Evolutionary conservation across 345 rosid genomes (phyloP).

Genomic region (Brassica cretica): DNA sequence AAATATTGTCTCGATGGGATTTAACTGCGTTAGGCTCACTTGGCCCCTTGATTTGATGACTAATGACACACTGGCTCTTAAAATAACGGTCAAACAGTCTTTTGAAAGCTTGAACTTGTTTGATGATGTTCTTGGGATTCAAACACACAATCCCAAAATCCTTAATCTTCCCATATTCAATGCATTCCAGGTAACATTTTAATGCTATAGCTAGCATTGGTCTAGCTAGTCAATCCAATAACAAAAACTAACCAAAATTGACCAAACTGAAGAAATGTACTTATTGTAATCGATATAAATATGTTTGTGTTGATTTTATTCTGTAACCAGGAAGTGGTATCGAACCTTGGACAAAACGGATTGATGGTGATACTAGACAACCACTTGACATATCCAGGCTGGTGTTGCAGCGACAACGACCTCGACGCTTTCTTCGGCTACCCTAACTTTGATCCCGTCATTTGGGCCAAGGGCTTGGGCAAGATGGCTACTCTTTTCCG

Average conservation of each 20-base stretch:
- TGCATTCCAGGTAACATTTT: slow-evolving; percentile 62
- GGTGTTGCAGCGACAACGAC: slow-evolving; percentile 74
- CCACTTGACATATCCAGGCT: slow-evolving; percentile 78
- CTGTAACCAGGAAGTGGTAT: slow-evolving; percentile 62
- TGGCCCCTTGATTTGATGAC: slow-evolving; percentile 70
- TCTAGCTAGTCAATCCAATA: not conserved
- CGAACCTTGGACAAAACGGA: slow-evolving; percentile 55
- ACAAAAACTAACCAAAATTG: not conserved
- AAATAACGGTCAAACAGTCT: slow-evolving; percentile 57
- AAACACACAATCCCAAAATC: slow-evolving; percentile 68
- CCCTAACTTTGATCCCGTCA: slow-evolving; percentile 57
- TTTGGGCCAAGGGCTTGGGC: slow-evolving; percentile 65
- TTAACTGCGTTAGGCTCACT: slow-evolving; percentile 71
- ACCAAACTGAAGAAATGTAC: not conserved
- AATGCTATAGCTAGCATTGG: not conserved
- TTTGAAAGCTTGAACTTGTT: slow-evolving; percentile 56
- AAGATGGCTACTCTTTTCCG: slow-evolving; percentile 68
- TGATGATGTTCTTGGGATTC: slow-evolving; percentile 60
- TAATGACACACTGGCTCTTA: slow-evolving; percentile 47
- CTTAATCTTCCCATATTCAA: slow-evolving; percentile 61
- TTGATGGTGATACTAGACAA: slow-evolving; percentile 85
- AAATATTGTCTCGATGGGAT: slow-evolving; percentile 46
- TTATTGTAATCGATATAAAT: not conserved
- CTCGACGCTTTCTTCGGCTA: slow-evolving; percentile 92
- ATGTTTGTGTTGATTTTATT: not conserved